phyloP scores from a whole-genome alignment of 768 basidiomycete species.

The Chalciporus sphaerocephalus region DNA sequence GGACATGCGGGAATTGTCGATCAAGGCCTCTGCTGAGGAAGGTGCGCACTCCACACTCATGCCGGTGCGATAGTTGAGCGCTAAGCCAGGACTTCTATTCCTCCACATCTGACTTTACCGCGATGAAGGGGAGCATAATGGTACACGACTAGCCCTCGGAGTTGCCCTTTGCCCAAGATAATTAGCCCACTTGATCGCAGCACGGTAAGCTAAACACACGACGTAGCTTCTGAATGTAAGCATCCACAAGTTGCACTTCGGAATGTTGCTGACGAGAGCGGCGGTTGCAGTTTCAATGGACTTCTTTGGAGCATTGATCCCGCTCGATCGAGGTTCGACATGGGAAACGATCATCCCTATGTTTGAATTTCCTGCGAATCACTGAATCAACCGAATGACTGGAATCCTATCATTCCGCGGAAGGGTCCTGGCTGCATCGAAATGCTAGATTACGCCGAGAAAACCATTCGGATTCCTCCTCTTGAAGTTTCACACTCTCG shows the following conservation, averaged over 20 bases:
- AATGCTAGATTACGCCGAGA: neutral
- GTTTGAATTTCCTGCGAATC: neutral
- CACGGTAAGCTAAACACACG: neutral
- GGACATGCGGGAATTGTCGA: neutral
- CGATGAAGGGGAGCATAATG: neutral
- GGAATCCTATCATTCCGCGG: neutral
- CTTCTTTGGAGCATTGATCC: neutral
- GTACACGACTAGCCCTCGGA: neutral
- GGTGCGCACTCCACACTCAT: neutral
- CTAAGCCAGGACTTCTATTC: neutral
- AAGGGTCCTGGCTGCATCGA: neutral
- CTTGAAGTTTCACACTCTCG: neutral
- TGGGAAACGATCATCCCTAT: neutral
- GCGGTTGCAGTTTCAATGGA: neutral
- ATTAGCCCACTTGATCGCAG: neutral
- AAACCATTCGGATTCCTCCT: neutral
- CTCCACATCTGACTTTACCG: neutral
- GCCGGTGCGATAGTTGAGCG: neutral
- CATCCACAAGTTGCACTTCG: neutral
- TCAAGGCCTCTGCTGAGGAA: neutral
- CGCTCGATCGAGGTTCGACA: neutral
- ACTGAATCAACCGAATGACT: neutral
- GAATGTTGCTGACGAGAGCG: neutral
- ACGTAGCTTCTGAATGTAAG: neutral
- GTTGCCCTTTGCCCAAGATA: neutral